Evolutionary conservation across 768 basidiomycete genomes (phyloP), one percentile per base, ranked within the genome.

Genomic region (Roridomyces roridus): DNA sequence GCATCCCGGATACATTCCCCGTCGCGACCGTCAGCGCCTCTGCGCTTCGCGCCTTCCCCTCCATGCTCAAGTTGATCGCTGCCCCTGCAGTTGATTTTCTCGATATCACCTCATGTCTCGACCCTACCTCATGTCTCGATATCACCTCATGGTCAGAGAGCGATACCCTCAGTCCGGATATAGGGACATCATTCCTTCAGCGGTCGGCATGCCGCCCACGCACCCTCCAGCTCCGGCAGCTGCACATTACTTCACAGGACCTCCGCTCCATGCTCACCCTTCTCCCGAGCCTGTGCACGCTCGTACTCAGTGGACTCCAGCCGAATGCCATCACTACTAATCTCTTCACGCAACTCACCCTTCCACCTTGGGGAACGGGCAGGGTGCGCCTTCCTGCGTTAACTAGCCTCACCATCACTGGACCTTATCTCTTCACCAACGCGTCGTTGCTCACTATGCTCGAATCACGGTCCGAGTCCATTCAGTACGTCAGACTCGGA

Each of bases 341-440:
- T 14, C 23, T 35, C 34, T 35, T 35, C 34, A 35, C 9, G 34
- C 34, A 35, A 17, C 34, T 17, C 34, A 35, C 46, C 31, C 29
- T 20, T 35, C n/a, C n/a, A n/a, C n/a, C n/a, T n/a, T n/a, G n/a
- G n/a, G n/a, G n/a, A n/a, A n/a, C n/a, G n/a, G n/a, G n/a, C n/a
- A n/a, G n/a, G n/a, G n/a, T n/a, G n/a, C n/a, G n/a, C 20, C 46
- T 48, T 48, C 46, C 46, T 17, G 23, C 35, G 2, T n/a, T 48
- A 24, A 37, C 35, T 14, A 36, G 25, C 39, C 46, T 48, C 35
- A n/a, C n/a, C n/a, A n/a, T 48, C 23, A 24, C 36, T n/a, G 48
- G 48, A 39, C 40, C 48, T n/a, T 49, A 49, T 26, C 48, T 49
- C 26, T 49, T 49, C 37, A 39, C 25, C 21, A 49, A 26, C 37